These are phyloP conservation scores for Trichoderma simmonsii DNA, from an alignment of 2,329 filamentous ascomycete genomes.

Conservation along the genomic window DNA sequence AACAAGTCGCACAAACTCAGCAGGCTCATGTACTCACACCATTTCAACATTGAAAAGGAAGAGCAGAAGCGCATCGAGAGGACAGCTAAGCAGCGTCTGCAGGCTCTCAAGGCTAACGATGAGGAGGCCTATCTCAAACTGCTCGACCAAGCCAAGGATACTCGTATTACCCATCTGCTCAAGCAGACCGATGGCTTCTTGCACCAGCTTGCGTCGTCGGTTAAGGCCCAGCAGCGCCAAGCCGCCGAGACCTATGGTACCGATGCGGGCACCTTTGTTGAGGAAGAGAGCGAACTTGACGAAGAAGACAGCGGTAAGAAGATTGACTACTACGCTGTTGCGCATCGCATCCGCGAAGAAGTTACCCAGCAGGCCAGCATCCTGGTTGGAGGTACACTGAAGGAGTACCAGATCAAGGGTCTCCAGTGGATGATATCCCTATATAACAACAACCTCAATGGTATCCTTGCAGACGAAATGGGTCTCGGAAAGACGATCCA, in stretches of 20 bases:
- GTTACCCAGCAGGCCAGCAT: conserved; percentile 79
- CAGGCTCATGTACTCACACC: conserved; percentile 82
- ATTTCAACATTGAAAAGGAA: conserved; percentile 97
- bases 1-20: conserved; percentile 81
- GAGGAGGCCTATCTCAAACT: conserved; percentile 98
- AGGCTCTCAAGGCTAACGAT: conserved; percentile 97
- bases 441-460: conserved; percentile 99
- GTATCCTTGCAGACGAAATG: conserved; percentile 98
- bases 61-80: conserved; percentile 98
- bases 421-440: conserved; percentile 99
- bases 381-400: conserved; percentile 85
- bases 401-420: conserved; percentile 98
- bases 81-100: conserved; percentile 98
- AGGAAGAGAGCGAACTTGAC: conserved; percentile 66
- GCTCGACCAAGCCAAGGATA: conserved; percentile 97
- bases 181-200: conserved; percentile 97
- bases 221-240: conserved; percentile 88
- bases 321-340: conserved; percentile 98
- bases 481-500: conserved; percentile 99
- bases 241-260: conserved; percentile 76
- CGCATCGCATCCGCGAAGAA: conserved; percentile 92
- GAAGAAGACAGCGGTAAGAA: conserved; percentile 71
- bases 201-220: conserved; percentile 89
- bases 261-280: conserved; percentile 48
- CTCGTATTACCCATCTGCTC: conserved; percentile 94